A percentile compares a stretch with the other conserved stretches of the same genome.
Evolutionary conservation across 1,139 yeast species (phyloP).

Genomic region (Saccharomyces hybrid): DNA sequence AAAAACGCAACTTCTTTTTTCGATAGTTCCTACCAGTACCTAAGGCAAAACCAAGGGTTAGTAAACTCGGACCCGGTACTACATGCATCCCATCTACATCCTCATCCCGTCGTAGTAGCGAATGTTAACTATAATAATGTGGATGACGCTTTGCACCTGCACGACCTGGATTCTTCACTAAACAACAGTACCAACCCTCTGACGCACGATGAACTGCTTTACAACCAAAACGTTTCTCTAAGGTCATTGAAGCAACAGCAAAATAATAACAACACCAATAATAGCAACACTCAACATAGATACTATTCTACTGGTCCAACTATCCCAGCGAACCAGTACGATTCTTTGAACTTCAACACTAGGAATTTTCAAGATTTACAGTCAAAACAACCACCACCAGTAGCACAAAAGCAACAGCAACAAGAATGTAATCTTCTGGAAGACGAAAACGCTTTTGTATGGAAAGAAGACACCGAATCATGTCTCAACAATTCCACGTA

Average conservation of each 20-base stretch:
- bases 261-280: background rate
- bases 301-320: background rate
- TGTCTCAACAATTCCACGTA: conserved; percentile 23
- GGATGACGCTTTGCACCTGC: conserved; percentile 3
- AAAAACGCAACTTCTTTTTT: conserved; percentile 3
- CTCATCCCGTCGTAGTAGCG: conserved; percentile 6
- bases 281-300: background rate
- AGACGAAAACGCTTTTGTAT: conserved; percentile 12
- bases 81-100: background rate
- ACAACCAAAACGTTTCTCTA: background rate
- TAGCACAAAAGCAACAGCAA: background rate
- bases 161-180: background rate
- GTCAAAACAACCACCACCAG: background rate
- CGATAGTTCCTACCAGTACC: conserved; percentile 6
- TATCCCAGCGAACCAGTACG: background rate
- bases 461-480: conserved; percentile 30
- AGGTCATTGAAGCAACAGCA: background rate
- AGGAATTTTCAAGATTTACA: background rate
- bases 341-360: background rate
- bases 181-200: background rate
- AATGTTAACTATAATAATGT: conserved; percentile 5
- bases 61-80: background rate
- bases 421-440: conserved; percentile 2
- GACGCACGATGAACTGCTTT: background rate
- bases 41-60: background rate